Conservation (phyloP, 163 green algal species). For the Coccomyxa subellipsoidea region DNA sequence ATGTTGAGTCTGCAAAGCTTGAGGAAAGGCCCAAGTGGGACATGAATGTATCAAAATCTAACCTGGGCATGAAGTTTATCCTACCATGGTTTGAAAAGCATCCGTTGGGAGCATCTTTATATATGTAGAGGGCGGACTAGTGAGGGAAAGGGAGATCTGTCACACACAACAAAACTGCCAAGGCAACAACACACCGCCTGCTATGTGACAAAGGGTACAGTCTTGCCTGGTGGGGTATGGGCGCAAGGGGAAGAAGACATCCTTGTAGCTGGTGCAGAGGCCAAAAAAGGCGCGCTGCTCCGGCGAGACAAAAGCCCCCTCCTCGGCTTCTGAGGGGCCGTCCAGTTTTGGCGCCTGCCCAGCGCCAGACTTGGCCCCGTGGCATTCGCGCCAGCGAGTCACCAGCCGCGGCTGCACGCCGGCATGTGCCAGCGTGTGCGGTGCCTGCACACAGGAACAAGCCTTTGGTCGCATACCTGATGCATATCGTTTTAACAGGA, state of each 20-base stretch:
- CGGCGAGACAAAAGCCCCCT: not conserved
- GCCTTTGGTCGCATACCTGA: not conserved
- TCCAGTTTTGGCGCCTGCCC: not conserved
- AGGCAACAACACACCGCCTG: no score
- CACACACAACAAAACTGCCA: no score
- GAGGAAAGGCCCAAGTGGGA: no score
- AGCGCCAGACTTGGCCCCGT: not conserved
- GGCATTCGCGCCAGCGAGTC: slow-evolving; percentile 28
- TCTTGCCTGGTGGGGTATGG: slow-evolving; percentile 52
- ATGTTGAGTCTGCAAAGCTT: no score
- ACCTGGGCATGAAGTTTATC: no score
- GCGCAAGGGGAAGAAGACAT: slow-evolving; percentile 56
- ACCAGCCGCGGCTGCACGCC: slow-evolving; percentile 33
- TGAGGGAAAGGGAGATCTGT: no score
- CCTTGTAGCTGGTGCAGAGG: slow-evolving; percentile 56
- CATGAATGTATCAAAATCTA: no score
- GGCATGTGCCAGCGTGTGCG: slow-evolving; percentile 16
- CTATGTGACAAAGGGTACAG: no score
- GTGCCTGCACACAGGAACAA: not conserved
- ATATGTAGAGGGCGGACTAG: no score
- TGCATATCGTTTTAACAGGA: not conserved
- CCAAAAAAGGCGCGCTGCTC: slow-evolving; percentile 62
- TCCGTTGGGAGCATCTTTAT: no score
- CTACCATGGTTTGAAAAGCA: no score
- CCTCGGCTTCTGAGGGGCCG: not conserved